Evolutionary conservation across 129 eudicot species (phyloP), one percentile per base, ranked within the genome.

Genomic region (Tagetes patula): DNA sequence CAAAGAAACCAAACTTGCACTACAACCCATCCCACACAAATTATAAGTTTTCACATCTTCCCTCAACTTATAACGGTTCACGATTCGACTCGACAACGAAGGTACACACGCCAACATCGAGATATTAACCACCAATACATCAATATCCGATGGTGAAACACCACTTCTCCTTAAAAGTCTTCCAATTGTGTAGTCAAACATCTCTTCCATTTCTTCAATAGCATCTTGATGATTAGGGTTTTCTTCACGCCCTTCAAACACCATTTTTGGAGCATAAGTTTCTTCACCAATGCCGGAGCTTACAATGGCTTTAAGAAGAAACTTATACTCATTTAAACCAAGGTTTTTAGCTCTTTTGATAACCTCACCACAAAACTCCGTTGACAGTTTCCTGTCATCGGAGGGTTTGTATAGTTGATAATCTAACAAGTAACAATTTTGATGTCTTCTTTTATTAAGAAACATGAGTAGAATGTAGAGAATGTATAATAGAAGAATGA

Each of bases 11-110:
- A 87, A 43, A 79, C 98, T 94, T 0, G 96, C 98, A 75, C 96
- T 87, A 67, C 98, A 94, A 0, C 98, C 98, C 98, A 94, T 94
- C 1, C 98, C 96, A 11, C 84, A 77, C 62, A 94, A 80, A 58
- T 94, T 94, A 48, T 84, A 94, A 1, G 82, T 75, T 78, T 88
- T 94, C 7, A 94, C 43, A 70, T 90, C 96, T 3, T 87, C 96
- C 34, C 96, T 83, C 93, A 94, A 69, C 66, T 87, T 87, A 78
- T 82, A 94, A 0, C 36, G 60, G 46, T 90, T 86, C 64, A 90
- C 79, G 5, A 94, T 88, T 9, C 93, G 79, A 0, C 93, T 54
- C 2, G 93, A 60, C 30, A 90, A 37, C 8, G 93, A 94, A 4
- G 98, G 98, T 38, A 80, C 54, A 1, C 82, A 54, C 32, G 93